A percentile compares a stretch with the other conserved stretches of the same genome.
phyloP scores from a whole-genome alignment of 148 eudicot species.

The Spergularia bocconei region DNA sequence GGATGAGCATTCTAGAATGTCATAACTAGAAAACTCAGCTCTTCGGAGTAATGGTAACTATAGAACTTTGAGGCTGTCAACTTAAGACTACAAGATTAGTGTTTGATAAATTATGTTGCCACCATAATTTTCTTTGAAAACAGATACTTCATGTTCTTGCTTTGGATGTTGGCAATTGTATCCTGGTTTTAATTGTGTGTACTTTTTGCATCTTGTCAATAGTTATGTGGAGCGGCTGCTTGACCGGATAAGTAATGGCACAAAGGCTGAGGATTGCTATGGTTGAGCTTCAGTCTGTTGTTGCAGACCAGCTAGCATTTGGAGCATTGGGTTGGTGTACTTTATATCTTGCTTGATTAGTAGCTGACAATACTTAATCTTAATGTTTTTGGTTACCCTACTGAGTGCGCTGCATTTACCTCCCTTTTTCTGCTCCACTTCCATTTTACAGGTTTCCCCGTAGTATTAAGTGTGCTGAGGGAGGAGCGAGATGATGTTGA shows the following conservation, averaged over 20 bases:
- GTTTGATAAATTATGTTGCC: slow-evolving; percentile 6
- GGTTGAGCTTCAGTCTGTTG: slow-evolving; percentile 89
- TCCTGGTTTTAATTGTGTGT: background rate
- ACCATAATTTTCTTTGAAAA: background rate
- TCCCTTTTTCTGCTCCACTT: background rate
- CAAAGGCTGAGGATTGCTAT: slow-evolving; percentile 73
- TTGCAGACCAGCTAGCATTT: slow-evolving; percentile 94
- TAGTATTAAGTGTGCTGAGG: slow-evolving; percentile 72
- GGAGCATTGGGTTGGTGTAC: slow-evolving; percentile 85
- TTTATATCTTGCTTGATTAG: slow-evolving; percentile 17
- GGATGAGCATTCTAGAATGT: no score
- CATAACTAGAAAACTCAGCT: no score
- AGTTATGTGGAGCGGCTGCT: slow-evolving; percentile 97
- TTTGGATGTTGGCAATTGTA: slow-evolving; percentile 10
- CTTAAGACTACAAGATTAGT: background rate
- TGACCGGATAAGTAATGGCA: slow-evolving; percentile 91
- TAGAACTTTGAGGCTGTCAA: background rate
- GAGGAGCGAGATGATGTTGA: slow-evolving; percentile 95
- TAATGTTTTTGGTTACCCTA: background rate
- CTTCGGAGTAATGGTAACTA: background rate
- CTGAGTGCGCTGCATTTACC: slow-evolving; percentile 6
- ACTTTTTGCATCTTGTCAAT: slow-evolving; percentile 15
- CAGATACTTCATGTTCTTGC: background rate
- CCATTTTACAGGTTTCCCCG: slow-evolving; percentile 72
- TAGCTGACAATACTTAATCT: slow-evolving; percentile 2